These are phyloP conservation scores for Apostasia ramifera DNA, from an alignment of 106 monocot species.

Conservation along the genomic window DNA sequence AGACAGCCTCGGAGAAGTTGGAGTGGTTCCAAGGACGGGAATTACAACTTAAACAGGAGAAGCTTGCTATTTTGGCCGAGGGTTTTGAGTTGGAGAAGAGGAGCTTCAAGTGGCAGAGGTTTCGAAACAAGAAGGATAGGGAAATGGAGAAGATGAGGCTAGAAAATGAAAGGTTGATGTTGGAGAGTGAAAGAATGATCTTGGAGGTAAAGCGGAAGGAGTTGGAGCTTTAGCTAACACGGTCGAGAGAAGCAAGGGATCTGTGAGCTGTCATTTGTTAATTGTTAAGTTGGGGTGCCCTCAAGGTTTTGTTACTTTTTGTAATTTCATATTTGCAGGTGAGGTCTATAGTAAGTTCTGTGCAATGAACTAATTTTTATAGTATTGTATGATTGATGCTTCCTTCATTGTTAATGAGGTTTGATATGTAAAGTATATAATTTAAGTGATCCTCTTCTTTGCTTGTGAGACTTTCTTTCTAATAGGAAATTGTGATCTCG, in stretches of 20 bases:
- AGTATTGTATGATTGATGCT: too few relatives aligned
- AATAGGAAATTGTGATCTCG: too few relatives aligned
- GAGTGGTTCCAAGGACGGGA: constrained; percentile 27
- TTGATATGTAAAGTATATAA: too few relatives aligned
- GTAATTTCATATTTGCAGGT: too few relatives aligned
- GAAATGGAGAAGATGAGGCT: constrained; percentile 54
- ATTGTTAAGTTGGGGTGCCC: too few relatives aligned
- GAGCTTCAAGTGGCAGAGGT: constrained; percentile 63
- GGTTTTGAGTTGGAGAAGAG: constrained; percentile 48
- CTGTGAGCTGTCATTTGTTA: too few relatives aligned
- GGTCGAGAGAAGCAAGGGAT: constrained; percentile 1
- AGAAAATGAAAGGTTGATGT: constrained; percentile 44
- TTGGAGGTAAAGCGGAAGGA: constrained; percentile 45
- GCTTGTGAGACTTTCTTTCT: too few relatives aligned
- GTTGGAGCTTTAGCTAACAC: constrained; percentile 22
- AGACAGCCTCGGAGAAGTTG: constrained; percentile 14
- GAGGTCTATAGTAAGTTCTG: too few relatives aligned
- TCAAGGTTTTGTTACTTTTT: too few relatives aligned
- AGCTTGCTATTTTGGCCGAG: constrained; percentile 29
- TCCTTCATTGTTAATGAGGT: too few relatives aligned
- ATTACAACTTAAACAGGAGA: constrained; percentile 36
- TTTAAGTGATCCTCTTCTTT: too few relatives aligned
- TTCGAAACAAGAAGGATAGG: constrained; percentile 60
- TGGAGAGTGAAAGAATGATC: constrained; percentile 51
- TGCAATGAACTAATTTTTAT: too few relatives aligned